A percentile compares a stretch with the other conserved stretches of the same genome.
Conservation (phyloP, 1,284 basidiomycete genomes). For the Melampsora larici-populina region DNA sequence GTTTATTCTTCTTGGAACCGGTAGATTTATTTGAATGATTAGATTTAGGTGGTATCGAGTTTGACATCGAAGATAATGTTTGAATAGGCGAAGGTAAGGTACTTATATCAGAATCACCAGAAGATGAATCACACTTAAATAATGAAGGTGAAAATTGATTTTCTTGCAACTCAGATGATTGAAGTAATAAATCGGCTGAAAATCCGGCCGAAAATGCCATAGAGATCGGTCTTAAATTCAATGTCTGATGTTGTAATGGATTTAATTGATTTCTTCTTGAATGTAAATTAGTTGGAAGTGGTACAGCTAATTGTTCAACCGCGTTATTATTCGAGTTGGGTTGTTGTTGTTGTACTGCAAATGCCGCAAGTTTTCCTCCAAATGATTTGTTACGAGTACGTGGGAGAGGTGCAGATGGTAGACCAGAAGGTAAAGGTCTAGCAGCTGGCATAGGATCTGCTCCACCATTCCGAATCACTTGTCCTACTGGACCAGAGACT, state of each 20-base stretch:
- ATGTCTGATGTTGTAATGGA: neutral
- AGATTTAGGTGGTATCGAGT: neutral
- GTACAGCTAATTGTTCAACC: neutral
- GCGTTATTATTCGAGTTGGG: neutral
- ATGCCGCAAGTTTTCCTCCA: neutral
- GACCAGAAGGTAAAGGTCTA: neutral
- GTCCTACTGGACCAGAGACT: neutral
- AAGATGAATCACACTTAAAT: neutral
- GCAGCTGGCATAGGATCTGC: constrained; percentile 5
- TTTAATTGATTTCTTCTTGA: neutral
- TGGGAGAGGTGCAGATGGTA: neutral
- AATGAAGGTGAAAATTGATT: neutral
- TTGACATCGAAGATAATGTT: neutral
- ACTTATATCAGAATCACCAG: neutral
- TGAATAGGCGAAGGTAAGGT: neutral
- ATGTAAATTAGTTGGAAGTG: neutral
- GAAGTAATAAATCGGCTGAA: neutral
- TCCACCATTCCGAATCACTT: neutral
- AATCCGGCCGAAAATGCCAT: constrained; percentile 9
- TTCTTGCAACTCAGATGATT: neutral
- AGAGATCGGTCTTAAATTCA: neutral
- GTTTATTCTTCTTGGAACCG: neutral
- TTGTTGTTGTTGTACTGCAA: neutral
- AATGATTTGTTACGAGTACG: neutral
- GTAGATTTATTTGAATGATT: neutral